Evolutionary conservation across 2,329 filamentous ascomycete genomes (phyloP), one percentile per base, ranked within the genome.

Genomic region (Aspergillus japonicus): DNA sequence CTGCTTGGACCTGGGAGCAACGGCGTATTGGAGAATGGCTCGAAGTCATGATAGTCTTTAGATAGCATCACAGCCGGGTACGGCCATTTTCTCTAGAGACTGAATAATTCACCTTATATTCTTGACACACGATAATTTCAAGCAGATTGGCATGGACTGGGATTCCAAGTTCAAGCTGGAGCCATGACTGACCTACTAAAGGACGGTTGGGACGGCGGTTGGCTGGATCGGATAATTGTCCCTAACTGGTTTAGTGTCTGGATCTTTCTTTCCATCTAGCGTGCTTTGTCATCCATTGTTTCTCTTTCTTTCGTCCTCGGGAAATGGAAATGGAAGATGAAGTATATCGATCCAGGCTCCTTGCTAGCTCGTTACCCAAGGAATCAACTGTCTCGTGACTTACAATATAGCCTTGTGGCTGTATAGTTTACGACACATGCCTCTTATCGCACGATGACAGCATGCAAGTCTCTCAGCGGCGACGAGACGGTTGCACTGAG

Each of bases 401-500:
- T 47, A 12, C 8, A 26, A 14, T n/a, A 44, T 19, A 19, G 16
- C 5, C 14, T 8, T 19, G 16, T 44, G 16, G 3, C 39, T 44
- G 16, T 19, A 19, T n/a, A 8, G 2, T 16, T 16, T 3, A 3
- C 16, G 2, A 3, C 39, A 16, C 33, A 12, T 12, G 33, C 14
- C 33, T 16, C 14, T 16, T 6, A 3, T 19, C n/a, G 19, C n/a
- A 50, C 26, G 2, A 19, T 35, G 31, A 50, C 31, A 21, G 31
- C 21, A n/a, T 21, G 23, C 11, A 47, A 21, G 29, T 42, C 19
- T 16, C 29, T 49, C 59, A 62, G 31, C 66, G 65, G 57, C 66
- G 67, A 78, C 64, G 66, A 31, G 69, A 70, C 62, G 70, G 70
- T 50, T 73, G 70, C 47, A 67, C 65, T 5, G 69, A 73, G 55